Conservation (phyloP, 2,329 filamentous ascomycete genomes). For the Colletotrichum noveboracense region DNA sequence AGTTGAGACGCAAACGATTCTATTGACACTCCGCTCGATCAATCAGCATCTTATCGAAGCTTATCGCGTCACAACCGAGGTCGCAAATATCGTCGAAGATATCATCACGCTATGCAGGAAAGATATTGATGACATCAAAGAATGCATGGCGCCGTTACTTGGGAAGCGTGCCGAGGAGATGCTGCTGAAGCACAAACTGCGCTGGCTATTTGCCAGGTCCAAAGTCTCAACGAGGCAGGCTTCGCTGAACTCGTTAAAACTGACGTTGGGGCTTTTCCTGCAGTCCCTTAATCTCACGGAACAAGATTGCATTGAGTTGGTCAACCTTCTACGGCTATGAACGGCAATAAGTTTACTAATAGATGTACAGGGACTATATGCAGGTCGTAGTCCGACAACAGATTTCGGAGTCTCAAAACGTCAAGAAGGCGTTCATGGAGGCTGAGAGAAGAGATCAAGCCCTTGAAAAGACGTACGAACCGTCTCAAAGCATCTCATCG, state of each 20-base stretch:
- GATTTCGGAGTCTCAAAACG: background rate
- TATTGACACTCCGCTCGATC: background rate
- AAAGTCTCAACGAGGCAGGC: background rate
- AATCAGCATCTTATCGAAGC: rapidly evolving
- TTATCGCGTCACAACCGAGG: rapidly evolving
- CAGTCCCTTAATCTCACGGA: background rate
- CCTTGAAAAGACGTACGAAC: rapidly evolving
- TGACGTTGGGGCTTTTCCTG: background rate
- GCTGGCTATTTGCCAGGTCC: background rate
- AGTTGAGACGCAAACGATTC: background rate
- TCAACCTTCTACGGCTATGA: rapidly evolving
- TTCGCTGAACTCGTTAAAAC: background rate
- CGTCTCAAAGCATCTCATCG: rapidly evolving
- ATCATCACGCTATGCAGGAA: background rate
- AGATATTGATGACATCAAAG: background rate
- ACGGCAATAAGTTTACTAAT: rapidly evolving
- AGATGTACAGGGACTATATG: background rate
- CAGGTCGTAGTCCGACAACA: background rate
- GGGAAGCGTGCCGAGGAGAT: background rate
- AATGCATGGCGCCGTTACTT: background rate
- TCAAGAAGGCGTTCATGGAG: background rate
- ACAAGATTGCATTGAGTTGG: background rate
- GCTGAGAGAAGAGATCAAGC: background rate
- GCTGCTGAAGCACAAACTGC: background rate
- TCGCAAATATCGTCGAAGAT: background rate